A percentile compares a stretch with the other conserved stretches of the same genome.
Conservation (phyloP, 306 rosid genomes). For the Mimosa bimucronata region DNA sequence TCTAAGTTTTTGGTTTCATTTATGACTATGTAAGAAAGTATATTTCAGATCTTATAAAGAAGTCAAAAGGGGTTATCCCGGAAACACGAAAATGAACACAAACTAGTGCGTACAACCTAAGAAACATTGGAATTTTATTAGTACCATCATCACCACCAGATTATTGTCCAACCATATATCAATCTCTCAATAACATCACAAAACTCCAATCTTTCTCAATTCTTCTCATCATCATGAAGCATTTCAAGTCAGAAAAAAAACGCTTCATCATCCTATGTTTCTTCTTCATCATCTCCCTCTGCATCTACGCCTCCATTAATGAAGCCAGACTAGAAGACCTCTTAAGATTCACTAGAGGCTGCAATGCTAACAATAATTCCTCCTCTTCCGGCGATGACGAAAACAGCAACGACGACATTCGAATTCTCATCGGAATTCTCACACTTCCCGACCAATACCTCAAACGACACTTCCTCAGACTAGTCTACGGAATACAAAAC, state of each 20-base stretch:
- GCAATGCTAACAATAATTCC: slow-evolving; percentile 40
- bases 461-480: slow-evolving; percentile 90
- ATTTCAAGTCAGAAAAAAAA: slow-evolving; percentile 43
- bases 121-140: slow-evolving; percentile 48
- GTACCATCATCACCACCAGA: neutral
- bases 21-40: neutral
- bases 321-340: slow-evolving; percentile 59
- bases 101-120: slow-evolving; percentile 53
- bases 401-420: slow-evolving; percentile 48
- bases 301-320: slow-evolving; percentile 70
- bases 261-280: slow-evolving; percentile 56
- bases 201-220: neutral
- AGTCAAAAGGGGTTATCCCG: slow-evolving; percentile 58
- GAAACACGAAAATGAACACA: slow-evolving; percentile 46
- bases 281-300: slow-evolving; percentile 64
- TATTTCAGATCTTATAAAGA: slow-evolving; percentile 28
- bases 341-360: slow-evolving; percentile 44
- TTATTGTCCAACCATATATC: no score
- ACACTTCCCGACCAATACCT: slow-evolving; percentile 95
- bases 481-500: slow-evolving; percentile 77
- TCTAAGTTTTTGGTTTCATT: neutral
- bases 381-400: neutral
- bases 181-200: no score
- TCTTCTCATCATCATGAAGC: slow-evolving; percentile 29
- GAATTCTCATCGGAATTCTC: slow-evolving; percentile 79